Conservation (phyloP, 2,329 filamentous ascomycete species). For the Alternaria longipes region DNA sequence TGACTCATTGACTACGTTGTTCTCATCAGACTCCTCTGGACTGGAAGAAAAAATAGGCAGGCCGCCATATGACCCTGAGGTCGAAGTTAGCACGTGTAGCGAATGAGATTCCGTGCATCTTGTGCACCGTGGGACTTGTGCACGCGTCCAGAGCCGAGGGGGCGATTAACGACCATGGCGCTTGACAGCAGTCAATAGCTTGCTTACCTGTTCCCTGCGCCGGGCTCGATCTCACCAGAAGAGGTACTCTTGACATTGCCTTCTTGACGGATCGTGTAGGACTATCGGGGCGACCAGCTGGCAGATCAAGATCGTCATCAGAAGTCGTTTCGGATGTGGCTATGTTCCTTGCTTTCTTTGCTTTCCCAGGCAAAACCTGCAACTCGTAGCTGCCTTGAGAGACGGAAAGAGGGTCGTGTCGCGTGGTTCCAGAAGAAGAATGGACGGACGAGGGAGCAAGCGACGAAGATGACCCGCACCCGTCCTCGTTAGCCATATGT, state of each 20-base stretch:
- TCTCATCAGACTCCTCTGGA: constrained; percentile 48
- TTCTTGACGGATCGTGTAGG: constrained; percentile 27
- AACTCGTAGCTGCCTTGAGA: constrained; percentile 45
- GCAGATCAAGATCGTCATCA: constrained; percentile 41
- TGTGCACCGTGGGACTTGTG: constrained; percentile 18
- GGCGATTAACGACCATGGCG: constrained; percentile 6
- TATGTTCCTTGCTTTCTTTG: constrained; percentile 42
- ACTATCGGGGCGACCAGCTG: constrained; percentile 23
- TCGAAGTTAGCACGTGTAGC: constrained; percentile 16
- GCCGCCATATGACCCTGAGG: constrained; percentile 66
- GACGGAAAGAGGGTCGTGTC: constrained; percentile 26
- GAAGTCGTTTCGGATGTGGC: constrained; percentile 33
- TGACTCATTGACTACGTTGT: constrained; percentile 38
- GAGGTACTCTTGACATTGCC: constrained; percentile 62
- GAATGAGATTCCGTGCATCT: background rate
- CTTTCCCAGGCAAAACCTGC: constrained; percentile 37
- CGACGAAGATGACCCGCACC: constrained; percentile 23
- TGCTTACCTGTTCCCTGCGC: constrained; percentile 62
- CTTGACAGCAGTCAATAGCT: constrained; percentile 16
- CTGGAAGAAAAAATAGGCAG: constrained; percentile 58
- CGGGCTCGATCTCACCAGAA: constrained; percentile 68
- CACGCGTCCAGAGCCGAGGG: constrained; percentile 10
- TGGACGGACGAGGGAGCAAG: constrained; percentile 31
- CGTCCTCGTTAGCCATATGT: constrained; percentile 37
- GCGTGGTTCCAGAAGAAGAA: constrained; percentile 32